Conservation (phyloP, 441 rosid species). For the Pelargonium australe region DNA sequence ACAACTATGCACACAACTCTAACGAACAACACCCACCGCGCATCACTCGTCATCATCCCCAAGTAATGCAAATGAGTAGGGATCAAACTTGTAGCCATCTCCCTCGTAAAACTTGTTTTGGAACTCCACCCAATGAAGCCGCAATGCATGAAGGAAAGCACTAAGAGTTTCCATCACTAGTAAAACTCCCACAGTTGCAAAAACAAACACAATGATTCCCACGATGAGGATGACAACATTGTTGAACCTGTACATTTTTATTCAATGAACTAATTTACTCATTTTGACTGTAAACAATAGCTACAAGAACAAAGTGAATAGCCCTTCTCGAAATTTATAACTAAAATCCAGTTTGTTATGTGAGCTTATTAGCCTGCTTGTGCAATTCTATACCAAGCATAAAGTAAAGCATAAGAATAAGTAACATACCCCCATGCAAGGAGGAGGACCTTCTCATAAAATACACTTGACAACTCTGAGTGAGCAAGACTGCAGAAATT, state of each 20-base stretch:
- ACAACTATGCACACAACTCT: neutral
- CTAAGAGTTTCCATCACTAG: slow-evolving; percentile 96
- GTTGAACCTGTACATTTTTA: slow-evolving; percentile 82
- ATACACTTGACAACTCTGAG: slow-evolving; percentile 42
- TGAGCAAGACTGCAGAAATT: slow-evolving; percentile 36
- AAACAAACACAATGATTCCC: slow-evolving; percentile 61
- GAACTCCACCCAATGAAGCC: slow-evolving; percentile 98
- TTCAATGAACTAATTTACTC: too few species aligned
- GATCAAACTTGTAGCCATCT: slow-evolving; percentile 78
- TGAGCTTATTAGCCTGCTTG: too few species aligned
- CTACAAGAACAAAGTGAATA: too few species aligned
- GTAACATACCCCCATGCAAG: slow-evolving; percentile 38
- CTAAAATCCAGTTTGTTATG: too few species aligned
- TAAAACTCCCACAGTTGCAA: slow-evolving; percentile 78
- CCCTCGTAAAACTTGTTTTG: slow-evolving; percentile 94
- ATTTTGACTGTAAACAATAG: too few species aligned
- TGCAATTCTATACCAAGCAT: too few species aligned
- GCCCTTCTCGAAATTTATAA: too few species aligned
- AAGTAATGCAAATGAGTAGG: slow-evolving; percentile 52
- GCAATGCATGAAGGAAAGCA: slow-evolving; percentile 84
- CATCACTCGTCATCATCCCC: slow-evolving; percentile 55
- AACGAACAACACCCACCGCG: too few species aligned
- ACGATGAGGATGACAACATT: slow-evolving; percentile 50
- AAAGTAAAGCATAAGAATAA: neutral
- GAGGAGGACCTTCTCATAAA: slow-evolving; percentile 39